A percentile compares a stretch with the other conserved stretches of the same genome.
Conservation (phyloP, 352 stramenopile species). For the Pythium aristosporum region DNA sequence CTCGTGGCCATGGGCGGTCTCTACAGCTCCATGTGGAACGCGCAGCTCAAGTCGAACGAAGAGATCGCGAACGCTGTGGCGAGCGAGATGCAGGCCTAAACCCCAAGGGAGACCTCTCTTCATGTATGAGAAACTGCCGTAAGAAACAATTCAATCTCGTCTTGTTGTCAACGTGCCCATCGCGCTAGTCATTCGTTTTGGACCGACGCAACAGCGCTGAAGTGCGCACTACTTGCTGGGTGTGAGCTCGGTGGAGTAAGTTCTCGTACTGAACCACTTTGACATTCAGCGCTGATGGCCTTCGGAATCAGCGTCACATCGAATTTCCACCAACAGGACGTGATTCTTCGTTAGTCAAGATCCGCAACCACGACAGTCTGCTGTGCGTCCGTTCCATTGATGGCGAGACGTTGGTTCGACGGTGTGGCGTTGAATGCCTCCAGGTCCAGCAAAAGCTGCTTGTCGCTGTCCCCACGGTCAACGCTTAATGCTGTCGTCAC, state of each 20-base stretch:
- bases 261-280: too few relatives aligned
- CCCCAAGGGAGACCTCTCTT: background rate
- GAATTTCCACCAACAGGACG: too few relatives aligned
- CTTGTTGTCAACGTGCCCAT: too few relatives aligned
- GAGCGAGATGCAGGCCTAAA: background rate
- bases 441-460: slow-evolving; percentile 16
- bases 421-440: slow-evolving; percentile 4
- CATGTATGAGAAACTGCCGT: too few relatives aligned
- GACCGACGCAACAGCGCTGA: too few relatives aligned
- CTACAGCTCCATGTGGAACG: slow-evolving; percentile 80
- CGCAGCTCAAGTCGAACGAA: slow-evolving; percentile 68
- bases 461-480: slow-evolving; percentile 18
- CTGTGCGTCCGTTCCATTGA: background rate
- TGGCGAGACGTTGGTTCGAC: background rate
- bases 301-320: too few relatives aligned
- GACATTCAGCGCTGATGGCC: too few relatives aligned
- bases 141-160: too few relatives aligned
- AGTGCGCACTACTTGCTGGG: too few relatives aligned
- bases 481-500: background rate
- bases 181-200: too few relatives aligned
- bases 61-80: slow-evolving; percentile 16
- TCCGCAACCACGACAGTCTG: slow-evolving; percentile 1
- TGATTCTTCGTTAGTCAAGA: slow-evolving; percentile 3
- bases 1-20: slow-evolving; percentile 76
- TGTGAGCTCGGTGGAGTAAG: too few relatives aligned